Evolutionary conservation across 306 rosid genomes (phyloP), one percentile per base, ranked within the genome.

Genomic region (Vigna unguiculata): DNA sequence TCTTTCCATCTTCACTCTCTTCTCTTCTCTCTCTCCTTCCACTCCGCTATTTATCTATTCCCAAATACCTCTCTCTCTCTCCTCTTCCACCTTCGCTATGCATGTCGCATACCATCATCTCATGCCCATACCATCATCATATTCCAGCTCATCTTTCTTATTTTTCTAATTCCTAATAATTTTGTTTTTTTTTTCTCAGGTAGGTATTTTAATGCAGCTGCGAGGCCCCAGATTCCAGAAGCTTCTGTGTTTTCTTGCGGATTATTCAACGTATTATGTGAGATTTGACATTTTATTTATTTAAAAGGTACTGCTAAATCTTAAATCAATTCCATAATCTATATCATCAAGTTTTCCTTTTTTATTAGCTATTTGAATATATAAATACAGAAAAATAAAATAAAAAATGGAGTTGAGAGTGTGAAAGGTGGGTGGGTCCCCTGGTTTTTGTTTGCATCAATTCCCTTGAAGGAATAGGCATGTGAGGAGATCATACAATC

Each of bases 1-100:
- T 32, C 70, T 57, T 72, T 77, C 82, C 13, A 65, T 38, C 45
- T 51, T 14, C 25, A 9, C 58, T 62, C 13, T 51, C 45, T n/a
- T 3, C 54, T 8, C 10, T 4, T 16, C n/a, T 21, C 7, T 5
- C 69, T 43, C 32, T 3, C 34, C 3, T 22, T 17, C 49, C 10
- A 2, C 2, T 3, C 16, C 45, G 5, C 51, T 77, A 77, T 66
- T 67, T 77, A 70, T 70, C 60, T 48, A 14, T 10, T 2, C 14
- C 47, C 9, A 41, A 32, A 32, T 2, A 3, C 5, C 11, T 40
- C 46, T 40, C 13, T 2, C 2, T 1, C 46, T 10, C 3, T 40
- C 46, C 36, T 32, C 36, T 32, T 2, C 7, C 46, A 40, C 3
- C 47, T 9, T 41, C 2, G 0, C 4, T 1, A 41, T 41, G 43